Conservation (phyloP, 805 yeast species). For the Metschnikowia orientalis region DNA sequence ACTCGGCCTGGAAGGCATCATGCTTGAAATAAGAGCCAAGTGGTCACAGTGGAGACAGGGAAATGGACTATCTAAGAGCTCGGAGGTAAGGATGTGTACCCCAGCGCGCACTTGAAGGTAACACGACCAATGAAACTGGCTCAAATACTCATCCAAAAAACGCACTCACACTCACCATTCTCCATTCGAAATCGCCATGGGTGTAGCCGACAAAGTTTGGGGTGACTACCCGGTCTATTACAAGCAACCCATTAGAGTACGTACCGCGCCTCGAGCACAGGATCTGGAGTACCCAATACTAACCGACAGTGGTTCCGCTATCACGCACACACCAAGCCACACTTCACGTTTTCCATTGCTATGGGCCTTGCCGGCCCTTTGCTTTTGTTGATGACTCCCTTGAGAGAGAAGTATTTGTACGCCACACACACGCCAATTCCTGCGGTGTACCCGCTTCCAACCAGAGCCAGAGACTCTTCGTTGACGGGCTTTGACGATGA, state of each 20-base stretch:
- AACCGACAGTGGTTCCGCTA: conserved; percentile 59
- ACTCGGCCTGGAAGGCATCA: too few relatives aligned
- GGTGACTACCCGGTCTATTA: conserved; percentile 54
- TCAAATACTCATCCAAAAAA: conserved; percentile 1
- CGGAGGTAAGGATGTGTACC: neutral
- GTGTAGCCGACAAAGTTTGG: conserved; percentile 38
- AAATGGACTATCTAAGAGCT: too few relatives aligned
- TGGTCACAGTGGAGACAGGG: too few relatives aligned
- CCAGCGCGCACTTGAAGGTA: conserved; percentile 1
- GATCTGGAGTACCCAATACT: neutral
- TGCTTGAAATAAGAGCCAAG: too few relatives aligned
- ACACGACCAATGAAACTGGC: conserved; percentile 4
- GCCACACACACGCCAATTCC: conserved; percentile 67
- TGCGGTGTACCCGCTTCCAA: conserved; percentile 52
- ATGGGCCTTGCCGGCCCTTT: conserved; percentile 68
- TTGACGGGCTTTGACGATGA: conserved; percentile 55
- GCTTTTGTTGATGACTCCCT: conserved; percentile 56
- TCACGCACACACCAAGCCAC: conserved; percentile 74
- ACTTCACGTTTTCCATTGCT: conserved; percentile 58
- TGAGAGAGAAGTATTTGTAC: conserved; percentile 65
- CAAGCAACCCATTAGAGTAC: conserved; percentile 60
- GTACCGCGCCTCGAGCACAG: conserved; percentile 28
- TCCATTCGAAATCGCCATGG: too few relatives aligned
- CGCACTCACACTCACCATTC: neutral
- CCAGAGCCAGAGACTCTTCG: conserved; percentile 45